Evolutionary conservation across 176 grass and related monocot genomes (phyloP).

Genomic region (Juncus inflexus): DNA sequence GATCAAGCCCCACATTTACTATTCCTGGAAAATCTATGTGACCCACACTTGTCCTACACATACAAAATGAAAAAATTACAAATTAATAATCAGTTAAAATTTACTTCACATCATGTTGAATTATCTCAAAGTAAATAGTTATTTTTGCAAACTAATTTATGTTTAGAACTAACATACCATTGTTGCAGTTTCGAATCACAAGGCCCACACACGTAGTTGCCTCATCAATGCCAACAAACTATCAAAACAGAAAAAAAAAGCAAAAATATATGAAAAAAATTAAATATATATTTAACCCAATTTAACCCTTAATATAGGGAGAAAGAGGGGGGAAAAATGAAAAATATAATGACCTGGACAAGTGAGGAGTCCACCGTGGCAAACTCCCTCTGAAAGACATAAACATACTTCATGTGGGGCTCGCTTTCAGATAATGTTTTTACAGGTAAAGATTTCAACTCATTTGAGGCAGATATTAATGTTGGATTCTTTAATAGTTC

Average conservation of each 20-base stretch:
- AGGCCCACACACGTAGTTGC: conserved; percentile 81
- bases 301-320: too few species aligned
- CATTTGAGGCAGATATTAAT: conserved; percentile 41
- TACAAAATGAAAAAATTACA: conserved; percentile 6
- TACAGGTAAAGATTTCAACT: conserved; percentile 44
- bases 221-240: conserved; percentile 88
- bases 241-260: neutral
- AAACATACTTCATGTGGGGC: conserved; percentile 43
- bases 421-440: conserved; percentile 34
- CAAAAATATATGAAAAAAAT: too few species aligned
- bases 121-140: conserved; percentile 1
- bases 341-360: conserved; percentile 44
- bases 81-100: neutral
- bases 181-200: conserved; percentile 68
- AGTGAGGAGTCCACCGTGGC: conserved; percentile 72
- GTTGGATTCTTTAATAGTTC: conserved; percentile 41
- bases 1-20: conserved; percentile 60
- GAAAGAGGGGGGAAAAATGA: too few species aligned
- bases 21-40: conserved; percentile 82
- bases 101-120: too few species aligned
- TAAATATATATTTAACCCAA: neutral
- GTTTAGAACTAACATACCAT: conserved; percentile 75
- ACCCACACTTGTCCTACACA: conserved; percentile 57
- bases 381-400: conserved; percentile 86
- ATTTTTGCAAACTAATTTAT: neutral